Evolutionary conservation across 2,329 filamentous ascomycete genomes (phyloP).

Genomic region (Pyrenochaeta sp.): DNA sequence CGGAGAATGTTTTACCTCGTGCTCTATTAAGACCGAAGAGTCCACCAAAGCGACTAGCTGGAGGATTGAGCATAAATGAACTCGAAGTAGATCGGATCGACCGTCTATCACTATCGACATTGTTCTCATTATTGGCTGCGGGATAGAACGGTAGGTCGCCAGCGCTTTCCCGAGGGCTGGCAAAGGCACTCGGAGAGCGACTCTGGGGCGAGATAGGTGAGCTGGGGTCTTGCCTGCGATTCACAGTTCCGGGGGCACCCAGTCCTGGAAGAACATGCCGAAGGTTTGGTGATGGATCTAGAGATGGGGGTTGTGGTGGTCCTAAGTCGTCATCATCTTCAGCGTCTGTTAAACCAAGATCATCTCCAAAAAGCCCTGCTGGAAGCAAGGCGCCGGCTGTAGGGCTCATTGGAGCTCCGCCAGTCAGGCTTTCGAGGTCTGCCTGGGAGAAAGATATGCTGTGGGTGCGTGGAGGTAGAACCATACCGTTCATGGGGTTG

Average conservation of each 20-base stretch:
- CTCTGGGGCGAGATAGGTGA: slow-evolving; percentile 54
- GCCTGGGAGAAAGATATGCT: slow-evolving; percentile 62
- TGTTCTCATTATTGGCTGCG: slow-evolving; percentile 49
- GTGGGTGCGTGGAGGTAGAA: slow-evolving; percentile 49
- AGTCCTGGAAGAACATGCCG: slow-evolving; percentile 50
- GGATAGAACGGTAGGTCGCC: slow-evolving; percentile 52
- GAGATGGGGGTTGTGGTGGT: slow-evolving; percentile 28
- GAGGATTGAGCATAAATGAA: slow-evolving; percentile 58
- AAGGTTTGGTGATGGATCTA: slow-evolving; percentile 40
- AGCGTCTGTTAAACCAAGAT: slow-evolving; percentile 60
- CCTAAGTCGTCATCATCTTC: slow-evolving; percentile 42
- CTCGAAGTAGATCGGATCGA: slow-evolving; percentile 58
- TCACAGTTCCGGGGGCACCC: slow-evolving; percentile 48
- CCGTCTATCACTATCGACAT: slow-evolving; percentile 54
- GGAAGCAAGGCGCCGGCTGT: slow-evolving; percentile 77
- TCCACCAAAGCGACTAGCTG: slow-evolving; percentile 62
- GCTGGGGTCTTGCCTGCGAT: slow-evolving; percentile 46
- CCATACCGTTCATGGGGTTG: slow-evolving; percentile 69
- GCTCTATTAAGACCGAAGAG: slow-evolving; percentile 68
- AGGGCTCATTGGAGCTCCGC: slow-evolving; percentile 76
- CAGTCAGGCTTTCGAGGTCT: slow-evolving; percentile 67
- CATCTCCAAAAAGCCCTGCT: slow-evolving; percentile 70
- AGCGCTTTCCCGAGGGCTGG: slow-evolving; percentile 56
- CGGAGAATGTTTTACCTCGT: slow-evolving; percentile 66
- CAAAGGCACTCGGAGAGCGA: slow-evolving; percentile 55